phyloP scores from a whole-genome alignment of 2,329 filamentous ascomycete species.

The Aspergillus pseudoglaucus region DNA sequence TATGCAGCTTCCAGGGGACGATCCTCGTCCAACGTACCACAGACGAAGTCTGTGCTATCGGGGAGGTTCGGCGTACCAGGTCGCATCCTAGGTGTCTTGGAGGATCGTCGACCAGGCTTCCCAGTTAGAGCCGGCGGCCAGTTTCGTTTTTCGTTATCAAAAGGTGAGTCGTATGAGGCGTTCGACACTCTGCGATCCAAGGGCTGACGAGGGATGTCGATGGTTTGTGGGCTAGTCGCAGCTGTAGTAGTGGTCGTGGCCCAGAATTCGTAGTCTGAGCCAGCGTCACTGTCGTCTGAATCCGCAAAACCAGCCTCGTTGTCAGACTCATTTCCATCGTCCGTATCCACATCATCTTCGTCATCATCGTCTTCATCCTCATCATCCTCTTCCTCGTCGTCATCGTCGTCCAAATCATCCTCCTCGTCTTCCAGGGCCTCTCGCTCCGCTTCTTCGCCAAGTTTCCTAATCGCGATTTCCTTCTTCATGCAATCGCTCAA shows the following conservation, averaged over 20 bases:
- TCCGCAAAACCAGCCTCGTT: conserved; percentile 67
- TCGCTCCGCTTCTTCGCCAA: conserved; percentile 85
- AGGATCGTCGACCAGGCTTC: conserved; percentile 27
- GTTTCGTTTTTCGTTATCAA: conserved; percentile 20
- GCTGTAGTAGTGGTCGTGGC: conserved; percentile 42
- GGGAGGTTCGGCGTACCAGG: conserved; percentile 74
- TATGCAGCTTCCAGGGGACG: conserved; percentile 91
- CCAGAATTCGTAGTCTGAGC: conserved; percentile 62
- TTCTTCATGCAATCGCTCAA: conserved; percentile 84
- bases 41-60: conserved; percentile 98
- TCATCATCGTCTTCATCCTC: conserved; percentile 59
- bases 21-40: conserved; percentile 93
- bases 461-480: conserved; percentile 77
- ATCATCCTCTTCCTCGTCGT: conserved; percentile 47
- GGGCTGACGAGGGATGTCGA: conserved; percentile 42
- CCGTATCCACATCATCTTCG: conserved; percentile 52
- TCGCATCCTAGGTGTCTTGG: conserved; percentile 51
- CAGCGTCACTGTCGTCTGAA: conserved; percentile 60
- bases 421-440: conserved; percentile 75
- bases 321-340: conserved; percentile 73
- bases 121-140: conserved; percentile 26
- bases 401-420: conserved; percentile 47
- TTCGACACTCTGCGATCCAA: conserved; percentile 45
- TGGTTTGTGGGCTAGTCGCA: conserved; percentile 49
- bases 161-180: conserved; percentile 49